These are phyloP conservation scores for Saccharomycopsis fibuligera DNA, from an alignment of 805 yeast species.

Conservation along the genomic window DNA sequence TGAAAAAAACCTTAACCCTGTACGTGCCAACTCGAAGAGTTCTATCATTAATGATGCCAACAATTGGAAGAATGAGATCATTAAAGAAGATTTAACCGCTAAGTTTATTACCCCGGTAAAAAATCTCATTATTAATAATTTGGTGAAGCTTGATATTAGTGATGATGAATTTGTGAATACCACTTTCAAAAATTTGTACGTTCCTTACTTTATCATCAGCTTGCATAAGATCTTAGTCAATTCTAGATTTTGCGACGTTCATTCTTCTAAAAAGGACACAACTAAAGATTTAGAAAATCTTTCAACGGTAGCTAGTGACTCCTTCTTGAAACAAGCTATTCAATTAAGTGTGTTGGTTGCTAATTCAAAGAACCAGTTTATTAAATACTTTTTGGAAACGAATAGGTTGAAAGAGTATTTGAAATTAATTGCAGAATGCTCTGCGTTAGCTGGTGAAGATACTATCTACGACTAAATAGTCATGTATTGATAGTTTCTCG, in stretches of 20 bases:
- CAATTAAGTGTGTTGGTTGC: slow-evolving; percentile 59
- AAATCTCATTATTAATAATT: slow-evolving; percentile 9
- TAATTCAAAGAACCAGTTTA: slow-evolving; percentile 55
- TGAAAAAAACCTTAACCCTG: slow-evolving; percentile 5
- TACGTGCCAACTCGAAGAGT: background rate
- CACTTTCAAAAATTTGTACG: slow-evolving; percentile 59
- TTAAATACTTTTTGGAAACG: slow-evolving; percentile 51
- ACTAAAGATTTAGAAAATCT: too few species aligned
- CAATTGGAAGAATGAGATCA: background rate
- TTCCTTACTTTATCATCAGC: slow-evolving; percentile 68
- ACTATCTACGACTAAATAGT: slow-evolving; percentile 33
- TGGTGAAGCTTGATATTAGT: slow-evolving; percentile 6
- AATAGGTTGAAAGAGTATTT: slow-evolving; percentile 52
- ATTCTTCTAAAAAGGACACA: slow-evolving; percentile 24
- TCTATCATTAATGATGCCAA: background rate
- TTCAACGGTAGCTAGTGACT: too few species aligned
- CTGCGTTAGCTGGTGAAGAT: slow-evolving; percentile 47
- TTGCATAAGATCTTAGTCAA: slow-evolving; percentile 49
- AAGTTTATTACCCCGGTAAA: slow-evolving; percentile 15
- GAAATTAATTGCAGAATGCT: slow-evolving; percentile 46
- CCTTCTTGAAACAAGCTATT: slow-evolving; percentile 49
- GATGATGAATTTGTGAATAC: slow-evolving; percentile 37
- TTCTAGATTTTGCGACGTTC: slow-evolving; percentile 28
- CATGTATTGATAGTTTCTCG: too few species aligned
- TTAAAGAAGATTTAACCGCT: slow-evolving; percentile 15